phyloP scores from a whole-genome alignment of 805 yeast species.

The Metschnikowia gelsemii region DNA sequence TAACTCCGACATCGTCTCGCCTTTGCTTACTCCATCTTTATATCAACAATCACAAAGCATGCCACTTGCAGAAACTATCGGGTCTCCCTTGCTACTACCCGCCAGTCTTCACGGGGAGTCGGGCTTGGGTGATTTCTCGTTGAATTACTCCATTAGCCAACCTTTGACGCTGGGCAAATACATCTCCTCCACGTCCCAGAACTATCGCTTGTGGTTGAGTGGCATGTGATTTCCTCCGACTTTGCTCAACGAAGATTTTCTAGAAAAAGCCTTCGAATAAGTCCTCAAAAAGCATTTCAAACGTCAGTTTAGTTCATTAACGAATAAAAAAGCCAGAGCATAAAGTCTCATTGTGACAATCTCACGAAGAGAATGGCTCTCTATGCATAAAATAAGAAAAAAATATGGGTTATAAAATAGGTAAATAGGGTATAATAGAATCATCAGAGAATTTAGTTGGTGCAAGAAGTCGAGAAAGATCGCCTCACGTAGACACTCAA shows the following conservation, averaged over 20 bases:
- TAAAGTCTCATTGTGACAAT: neutral
- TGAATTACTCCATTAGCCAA: conserved; percentile 33
- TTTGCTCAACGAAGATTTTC: neutral
- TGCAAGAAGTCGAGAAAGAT: too few species aligned
- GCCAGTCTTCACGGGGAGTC: conserved; percentile 19
- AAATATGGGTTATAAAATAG: conserved; percentile 5
- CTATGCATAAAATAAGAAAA: conserved; percentile 5
- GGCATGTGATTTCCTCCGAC: conserved; percentile 25
- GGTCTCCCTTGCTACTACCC: conserved; percentile 28
- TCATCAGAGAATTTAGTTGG: neutral
- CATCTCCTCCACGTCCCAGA: conserved; percentile 33
- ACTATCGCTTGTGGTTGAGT: conserved; percentile 42
- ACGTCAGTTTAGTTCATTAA: too few species aligned
- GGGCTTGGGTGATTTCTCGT: conserved; percentile 30
- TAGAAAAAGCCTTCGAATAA: neutral
- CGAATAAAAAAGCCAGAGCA: neutral
- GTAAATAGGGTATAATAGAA: conserved; percentile 8
- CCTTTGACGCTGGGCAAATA: conserved; percentile 18
- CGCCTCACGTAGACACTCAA: too few species aligned
- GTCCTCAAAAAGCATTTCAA: too few species aligned
- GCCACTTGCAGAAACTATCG: conserved; percentile 17
- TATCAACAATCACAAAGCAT: conserved; percentile 26
- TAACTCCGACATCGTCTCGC: conserved; percentile 31
- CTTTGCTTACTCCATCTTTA: conserved; percentile 39
- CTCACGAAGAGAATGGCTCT: neutral